phyloP scores from a whole-genome alignment of 2,329 filamentous ascomycete genomes.

The Arthrobotrys conoides region DNA sequence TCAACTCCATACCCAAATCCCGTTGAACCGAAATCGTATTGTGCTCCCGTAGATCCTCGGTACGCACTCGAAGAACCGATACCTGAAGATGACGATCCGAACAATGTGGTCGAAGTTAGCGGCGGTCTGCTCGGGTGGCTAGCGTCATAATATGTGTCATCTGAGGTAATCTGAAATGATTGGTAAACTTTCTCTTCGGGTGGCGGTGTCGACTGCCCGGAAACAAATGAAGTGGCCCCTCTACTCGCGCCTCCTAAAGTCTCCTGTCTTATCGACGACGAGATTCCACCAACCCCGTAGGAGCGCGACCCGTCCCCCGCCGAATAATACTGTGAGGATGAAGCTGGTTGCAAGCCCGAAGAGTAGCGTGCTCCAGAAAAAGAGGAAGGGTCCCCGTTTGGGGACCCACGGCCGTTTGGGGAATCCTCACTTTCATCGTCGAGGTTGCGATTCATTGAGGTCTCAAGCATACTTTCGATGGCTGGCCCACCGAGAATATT shows the following conservation, averaged over 20 bases:
- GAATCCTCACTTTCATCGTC: constrained; percentile 45
- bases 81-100: constrained; percentile 34
- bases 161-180: constrained; percentile 50
- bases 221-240: constrained; percentile 20
- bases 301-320: constrained; percentile 53
- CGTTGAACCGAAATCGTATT: constrained; percentile 47
- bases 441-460: constrained; percentile 36
- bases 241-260: constrained; percentile 31
- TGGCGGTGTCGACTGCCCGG: constrained; percentile 48
- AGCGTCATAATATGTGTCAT: constrained; percentile 41
- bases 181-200: constrained; percentile 50
- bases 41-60: constrained; percentile 23
- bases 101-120: constrained; percentile 32
- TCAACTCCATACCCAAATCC: constrained; percentile 28
- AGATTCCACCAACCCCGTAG: constrained; percentile 46
- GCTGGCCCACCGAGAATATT: constrained; percentile 79
- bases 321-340: constrained; percentile 54
- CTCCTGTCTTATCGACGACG: constrained; percentile 51
- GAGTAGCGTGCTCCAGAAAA: constrained; percentile 60
- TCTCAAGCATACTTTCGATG: constrained; percentile 67
- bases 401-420: constrained; percentile 60
- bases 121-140: constrained; percentile 46
- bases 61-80: constrained; percentile 14
- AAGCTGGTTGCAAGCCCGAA: constrained; percentile 54
- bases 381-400: constrained; percentile 59